Percentiles rank a stretch among this genome's conserved stretches.
These are phyloP conservation scores for Ceratocystis harringtonii DNA, from an alignment of 2,329 filamentous ascomycete genomes.

Conservation along the genomic window DNA sequence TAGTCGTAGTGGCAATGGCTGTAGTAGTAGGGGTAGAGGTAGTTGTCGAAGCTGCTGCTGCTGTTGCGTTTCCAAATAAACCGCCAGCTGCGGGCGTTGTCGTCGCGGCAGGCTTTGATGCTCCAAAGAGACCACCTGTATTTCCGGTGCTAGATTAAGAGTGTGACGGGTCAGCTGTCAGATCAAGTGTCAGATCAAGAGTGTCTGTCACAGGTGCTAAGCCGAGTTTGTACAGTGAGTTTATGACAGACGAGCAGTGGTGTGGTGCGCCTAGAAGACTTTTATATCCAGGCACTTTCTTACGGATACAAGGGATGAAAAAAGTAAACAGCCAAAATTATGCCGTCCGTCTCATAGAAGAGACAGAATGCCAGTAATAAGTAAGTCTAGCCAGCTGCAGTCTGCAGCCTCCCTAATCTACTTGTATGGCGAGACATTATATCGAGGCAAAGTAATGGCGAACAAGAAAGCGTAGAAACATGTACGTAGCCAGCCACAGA, in stretches of 20 bases:
- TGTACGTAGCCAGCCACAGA: not conserved
- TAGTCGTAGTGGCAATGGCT: conserved; percentile 4
- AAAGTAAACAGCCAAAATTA: not conserved
- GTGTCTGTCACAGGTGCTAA: too few relatives aligned
- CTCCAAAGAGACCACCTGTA: conserved; percentile 10
- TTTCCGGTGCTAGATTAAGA: conserved; percentile 17
- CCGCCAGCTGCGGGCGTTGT: conserved; percentile 25
- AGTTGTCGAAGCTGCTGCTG: conserved; percentile 20
- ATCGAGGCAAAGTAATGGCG: not conserved
- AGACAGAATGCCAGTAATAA: not conserved
- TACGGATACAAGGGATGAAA: conserved; percentile 2
- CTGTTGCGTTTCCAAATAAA: conserved; percentile 25
- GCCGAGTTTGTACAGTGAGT: too few relatives aligned
- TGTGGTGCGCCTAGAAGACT: not conserved
- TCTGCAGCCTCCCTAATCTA: not conserved
- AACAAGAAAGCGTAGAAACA: not conserved
- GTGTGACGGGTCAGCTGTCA: conserved; percentile 1
- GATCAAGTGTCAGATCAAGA: not conserved
- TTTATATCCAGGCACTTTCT: not conserved
- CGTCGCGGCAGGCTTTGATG: conserved; percentile 20
- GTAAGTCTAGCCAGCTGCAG: too few relatives aligned
- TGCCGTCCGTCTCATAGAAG: not conserved
- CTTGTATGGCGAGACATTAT: not conserved
- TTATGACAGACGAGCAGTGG: too few relatives aligned
- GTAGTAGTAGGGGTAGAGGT: conserved; percentile 21